Evolutionary conservation across 2,329 filamentous ascomycete species (phyloP), one percentile per base, ranked within the genome.

Genomic region (Coniochaeta pulveracea): DNA sequence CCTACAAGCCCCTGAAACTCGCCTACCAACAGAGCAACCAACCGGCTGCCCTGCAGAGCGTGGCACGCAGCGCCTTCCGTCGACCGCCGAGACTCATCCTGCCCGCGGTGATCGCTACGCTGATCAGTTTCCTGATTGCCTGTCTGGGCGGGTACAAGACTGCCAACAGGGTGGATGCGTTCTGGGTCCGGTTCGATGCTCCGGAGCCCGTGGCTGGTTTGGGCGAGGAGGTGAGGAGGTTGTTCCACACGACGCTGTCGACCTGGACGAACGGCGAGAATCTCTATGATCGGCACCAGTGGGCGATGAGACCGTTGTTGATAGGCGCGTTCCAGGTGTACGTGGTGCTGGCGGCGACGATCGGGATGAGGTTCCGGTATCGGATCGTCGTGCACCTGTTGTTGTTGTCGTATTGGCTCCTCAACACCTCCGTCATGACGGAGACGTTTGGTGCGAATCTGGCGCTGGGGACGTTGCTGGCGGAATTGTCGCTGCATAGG

Each of bases 371-470:
- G 39, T 63, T 64, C 45, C 56, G 55, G 36, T 66, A 59, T 45
- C 56, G 66, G 16, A 46, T 66, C 17, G 48, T 61, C 18, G 54
- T 66, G 16, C 63, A 64, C 39, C 32, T 58, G 5, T 50, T 59
- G n/a, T 50, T 70, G 44, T 54, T 62, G 27, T 31, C 55, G 8
- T 71, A 69, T 50, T 70, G 63, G 48, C 60, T 64, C 45, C 56
- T 64, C 43, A 58, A 65, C 40, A 53, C 48, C 5, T 50, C 50
- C n/a, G 51, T 54, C 10, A 49, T 64, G 36, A 63, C 58, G 26
- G 66, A 71, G 57, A 71, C 66, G 0, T 69, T 71, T 40, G 64
- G 66, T 38, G 58, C 61, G 37, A 64, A 68, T 45, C 61, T 66
- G 26, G 52, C 66, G 12, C 68, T 62, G 36, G 66, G 66, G 22